Evolutionary conservation across 2,329 filamentous ascomycete genomes (phyloP), one percentile per base, ranked within the genome.

Genomic region (Fonsecaea nubica): DNA sequence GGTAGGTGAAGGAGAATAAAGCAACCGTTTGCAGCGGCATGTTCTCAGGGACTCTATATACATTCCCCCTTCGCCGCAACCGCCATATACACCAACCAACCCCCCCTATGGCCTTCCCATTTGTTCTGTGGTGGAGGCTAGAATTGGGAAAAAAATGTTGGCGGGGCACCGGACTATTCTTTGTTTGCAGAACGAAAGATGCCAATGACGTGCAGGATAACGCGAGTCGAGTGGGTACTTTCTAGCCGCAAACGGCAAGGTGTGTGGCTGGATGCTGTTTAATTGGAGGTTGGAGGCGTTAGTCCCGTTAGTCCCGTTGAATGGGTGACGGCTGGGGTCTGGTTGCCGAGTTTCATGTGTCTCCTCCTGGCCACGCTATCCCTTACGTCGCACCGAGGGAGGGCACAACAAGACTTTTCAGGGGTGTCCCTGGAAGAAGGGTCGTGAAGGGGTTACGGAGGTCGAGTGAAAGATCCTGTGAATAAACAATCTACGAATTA

Each of bases 81-180:
- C 58, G 55, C 50, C 59, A 35, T 52, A 55, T 38, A 48, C 33
- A 62, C 58, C 58, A 56, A 45, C 50, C 58, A 62, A 25, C 52
- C 48, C 42, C 54, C 33, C 45, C 42, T 50, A 33, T 55, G 42
- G 56, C 62, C 55, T 38, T 59, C 57, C 15, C 55, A 15, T 48
- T 40, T 21, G 30, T 59, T 52, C 57, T 38, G 48, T 25, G 30
- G 40, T 78, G 12, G 71, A 66, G 54, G 32, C 58, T 59, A 52
- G 64, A 30, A n/a, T 32, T 50, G 50, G 48, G 55, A 61, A 52
- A 54, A 54, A 56, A 32, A 62, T 62, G 62, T 64, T 64, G 62
- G 63, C 53, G 52, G 58, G 63, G 58, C 38, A 21, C n/a, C 53
- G 18, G 18, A 30, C 48, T 55, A 32, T 38, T 58, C 32, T 55